Evolutionary conservation across 1,284 basidiomycete genomes (phyloP).

Genomic region (Blastosporella zonata): DNA sequence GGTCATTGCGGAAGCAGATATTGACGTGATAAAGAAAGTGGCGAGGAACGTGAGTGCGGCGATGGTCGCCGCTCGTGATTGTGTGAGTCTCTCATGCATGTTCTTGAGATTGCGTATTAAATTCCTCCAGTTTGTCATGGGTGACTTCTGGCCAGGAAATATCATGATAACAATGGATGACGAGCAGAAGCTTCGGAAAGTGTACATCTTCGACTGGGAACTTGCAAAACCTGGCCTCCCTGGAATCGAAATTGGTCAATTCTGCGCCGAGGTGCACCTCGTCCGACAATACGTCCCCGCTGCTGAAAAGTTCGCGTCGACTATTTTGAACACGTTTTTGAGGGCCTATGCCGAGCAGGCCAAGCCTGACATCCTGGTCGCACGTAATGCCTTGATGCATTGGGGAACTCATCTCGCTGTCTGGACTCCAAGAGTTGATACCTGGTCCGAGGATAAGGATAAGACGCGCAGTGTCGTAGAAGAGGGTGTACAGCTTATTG

Average conservation of each 20-base stretch:
- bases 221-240: conserved; percentile 45
- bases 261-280: conserved; percentile 49
- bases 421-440: conserved; percentile 37
- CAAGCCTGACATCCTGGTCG: conserved; percentile 16
- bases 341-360: conserved; percentile 32
- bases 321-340: conserved; percentile 37
- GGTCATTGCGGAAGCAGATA: conserved; percentile 29
- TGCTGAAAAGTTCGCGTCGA: conserved; percentile 26
- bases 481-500: conserved; percentile 40
- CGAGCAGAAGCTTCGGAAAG: conserved; percentile 25
- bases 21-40: conserved; percentile 32
- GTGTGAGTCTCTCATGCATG: conserved; percentile 24
- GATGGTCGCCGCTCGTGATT: conserved; percentile 32
- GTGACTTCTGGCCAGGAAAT: conserved; percentile 64
- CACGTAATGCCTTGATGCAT: conserved; percentile 33
- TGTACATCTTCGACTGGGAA: conserved; percentile 57
- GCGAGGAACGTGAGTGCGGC: conserved; percentile 28
- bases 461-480: conserved; percentile 38
- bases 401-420: conserved; percentile 46
- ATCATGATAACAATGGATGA: conserved; percentile 36
- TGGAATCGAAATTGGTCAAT: conserved; percentile 53
- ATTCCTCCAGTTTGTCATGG: conserved; percentile 35
- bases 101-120: neutral
- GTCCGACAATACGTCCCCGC: conserved; percentile 39
- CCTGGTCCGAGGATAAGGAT: conserved; percentile 39